These are phyloP conservation scores for Rhododendron ovatum DNA, from an alignment of 148 eudicot species.

Conservation along the genomic window DNA sequence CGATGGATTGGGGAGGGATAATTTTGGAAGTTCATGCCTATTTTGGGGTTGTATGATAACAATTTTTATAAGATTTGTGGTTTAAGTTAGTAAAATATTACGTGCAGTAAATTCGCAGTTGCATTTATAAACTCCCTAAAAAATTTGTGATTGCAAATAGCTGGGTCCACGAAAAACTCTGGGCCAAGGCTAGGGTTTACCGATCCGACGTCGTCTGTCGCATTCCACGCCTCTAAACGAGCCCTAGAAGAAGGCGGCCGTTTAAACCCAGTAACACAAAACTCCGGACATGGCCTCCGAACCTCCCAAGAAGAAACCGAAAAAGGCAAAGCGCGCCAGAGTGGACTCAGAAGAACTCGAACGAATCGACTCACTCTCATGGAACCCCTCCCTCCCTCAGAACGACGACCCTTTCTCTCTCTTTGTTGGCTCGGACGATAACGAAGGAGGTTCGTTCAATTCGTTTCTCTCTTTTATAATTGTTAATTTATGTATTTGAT, in stretches of 20 bases:
- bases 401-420: slow-evolving; percentile 49
- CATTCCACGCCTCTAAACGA: background rate
- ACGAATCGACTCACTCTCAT: slow-evolving; percentile 50
- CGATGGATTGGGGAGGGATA: too few species aligned
- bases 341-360: slow-evolving; percentile 34
- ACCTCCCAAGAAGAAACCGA: slow-evolving; percentile 15
- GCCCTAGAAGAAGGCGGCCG: background rate
- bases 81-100: too few species aligned
- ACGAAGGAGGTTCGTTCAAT: slow-evolving; percentile 56
- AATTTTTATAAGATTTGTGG: too few species aligned
- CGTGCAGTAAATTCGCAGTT: too few species aligned
- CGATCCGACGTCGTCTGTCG: too few species aligned
- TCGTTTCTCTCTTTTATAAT: background rate
- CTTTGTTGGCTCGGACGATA: slow-evolving; percentile 40
- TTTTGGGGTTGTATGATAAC: too few species aligned
- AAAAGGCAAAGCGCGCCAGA: slow-evolving; percentile 18
- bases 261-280: background rate
- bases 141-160: too few species aligned
- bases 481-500: background rate
- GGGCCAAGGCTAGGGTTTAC: too few species aligned
- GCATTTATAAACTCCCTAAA: too few species aligned
- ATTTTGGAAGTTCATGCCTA: too few species aligned
- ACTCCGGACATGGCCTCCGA: slow-evolving; percentile 23
- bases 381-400: slow-evolving; percentile 54
- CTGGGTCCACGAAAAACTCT: too few species aligned